Percentiles rank a stretch among this genome's conserved stretches.
These are phyloP conservation scores for Backusella mclennaniae DNA, from an alignment of 192 early-diverging fungal genomes.

Conservation along the genomic window DNA sequence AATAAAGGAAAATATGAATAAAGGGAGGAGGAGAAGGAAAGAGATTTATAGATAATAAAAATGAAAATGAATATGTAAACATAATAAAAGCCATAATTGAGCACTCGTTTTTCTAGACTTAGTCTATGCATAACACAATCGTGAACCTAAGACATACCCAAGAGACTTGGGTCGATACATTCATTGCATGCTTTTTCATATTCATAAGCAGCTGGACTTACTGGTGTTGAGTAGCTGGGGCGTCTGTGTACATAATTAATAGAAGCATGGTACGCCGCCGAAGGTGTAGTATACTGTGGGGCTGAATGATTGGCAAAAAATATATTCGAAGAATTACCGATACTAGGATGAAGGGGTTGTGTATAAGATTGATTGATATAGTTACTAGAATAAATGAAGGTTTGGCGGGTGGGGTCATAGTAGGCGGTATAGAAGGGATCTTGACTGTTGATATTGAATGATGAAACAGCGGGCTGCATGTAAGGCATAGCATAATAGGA, in stretches of 20 bases:
- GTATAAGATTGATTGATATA: neutral
- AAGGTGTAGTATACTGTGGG: neutral
- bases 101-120: neutral
- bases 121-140: neutral
- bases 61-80: neutral
- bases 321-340: neutral
- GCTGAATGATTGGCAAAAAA: neutral
- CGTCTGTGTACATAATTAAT: neutral
- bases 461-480: neutral
- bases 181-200: neutral
- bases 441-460: neutral
- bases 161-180: neutral
- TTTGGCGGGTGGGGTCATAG: neutral
- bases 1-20: neutral
- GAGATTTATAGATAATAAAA: neutral
- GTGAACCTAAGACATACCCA: neutral
- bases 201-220: neutral
- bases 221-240: neutral
- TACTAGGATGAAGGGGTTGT: neutral
- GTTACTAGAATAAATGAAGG: neutral
- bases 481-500: neutral
- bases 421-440: neutral
- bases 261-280: neutral
- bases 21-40: neutral
- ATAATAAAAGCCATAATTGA: neutral